A percentile compares a stretch with the other conserved stretches of the same genome.
These are phyloP conservation scores for Xylaria cubensis DNA, from an alignment of 495 filamentous ascomycete genomes.

Conservation along the genomic window DNA sequence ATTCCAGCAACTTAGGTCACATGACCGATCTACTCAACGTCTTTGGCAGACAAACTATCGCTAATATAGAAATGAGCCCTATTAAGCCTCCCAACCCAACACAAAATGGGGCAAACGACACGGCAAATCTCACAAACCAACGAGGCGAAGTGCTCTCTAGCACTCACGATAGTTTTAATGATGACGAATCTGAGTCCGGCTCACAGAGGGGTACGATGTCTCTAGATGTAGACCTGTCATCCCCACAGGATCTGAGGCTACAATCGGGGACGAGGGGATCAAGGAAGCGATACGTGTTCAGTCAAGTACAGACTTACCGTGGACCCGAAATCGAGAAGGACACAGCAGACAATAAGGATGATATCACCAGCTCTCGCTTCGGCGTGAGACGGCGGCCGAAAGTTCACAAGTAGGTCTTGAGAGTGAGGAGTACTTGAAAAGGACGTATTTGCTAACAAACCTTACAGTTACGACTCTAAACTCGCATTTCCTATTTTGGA, in stretches of 20 bases:
- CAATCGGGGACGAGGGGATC: constrained; percentile 34
- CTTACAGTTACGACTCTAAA: constrained; percentile 51
- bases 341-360: constrained; percentile 40
- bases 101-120: constrained; percentile 34
- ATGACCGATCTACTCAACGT: constrained; percentile 76
- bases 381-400: constrained; percentile 56
- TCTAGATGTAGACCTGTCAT: constrained; percentile 66
- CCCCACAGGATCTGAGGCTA: constrained; percentile 44
- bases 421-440: neutral
- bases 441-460: constrained; percentile 1
- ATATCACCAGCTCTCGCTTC: constrained; percentile 36
- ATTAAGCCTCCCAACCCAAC: constrained; percentile 24
- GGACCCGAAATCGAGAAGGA: constrained; percentile 38
- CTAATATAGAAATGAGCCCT: constrained; percentile 68
- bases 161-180: constrained; percentile 20
- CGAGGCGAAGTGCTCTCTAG: constrained; percentile 32
- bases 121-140: constrained; percentile 28
- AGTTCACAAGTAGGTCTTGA: constrained; percentile 63
- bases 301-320: constrained; percentile 59
- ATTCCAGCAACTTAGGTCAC: constrained; percentile 60
- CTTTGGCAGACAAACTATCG: constrained; percentile 81
- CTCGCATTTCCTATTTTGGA: constrained; percentile 79
- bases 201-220: constrained; percentile 43
- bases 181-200: constrained; percentile 36
- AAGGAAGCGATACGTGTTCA: constrained; percentile 65